phyloP scores from a whole-genome alignment of 2,329 filamentous ascomycete genomes.

The Paraphaeosphaeria minitans region DNA sequence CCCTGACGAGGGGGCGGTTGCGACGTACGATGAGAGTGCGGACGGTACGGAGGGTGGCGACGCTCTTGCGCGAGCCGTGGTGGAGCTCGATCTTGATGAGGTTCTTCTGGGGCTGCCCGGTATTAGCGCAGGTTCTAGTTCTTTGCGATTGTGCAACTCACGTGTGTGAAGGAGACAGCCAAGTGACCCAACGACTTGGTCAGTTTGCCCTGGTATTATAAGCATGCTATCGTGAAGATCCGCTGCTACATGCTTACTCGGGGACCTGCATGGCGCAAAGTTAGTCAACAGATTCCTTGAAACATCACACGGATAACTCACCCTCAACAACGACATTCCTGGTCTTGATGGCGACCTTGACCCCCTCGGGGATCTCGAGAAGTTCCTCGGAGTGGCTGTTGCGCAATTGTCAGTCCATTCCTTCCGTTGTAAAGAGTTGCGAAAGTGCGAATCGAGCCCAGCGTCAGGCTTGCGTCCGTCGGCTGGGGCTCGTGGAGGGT shows the following conservation, averaged over 20 bases:
- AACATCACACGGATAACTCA: conserved; percentile 60
- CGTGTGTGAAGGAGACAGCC: conserved; percentile 89
- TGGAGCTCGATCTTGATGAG: conserved; percentile 97
- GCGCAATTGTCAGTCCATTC: conserved; percentile 38
- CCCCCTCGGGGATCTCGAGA: conserved; percentile 93
- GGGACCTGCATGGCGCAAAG: conserved; percentile 27
- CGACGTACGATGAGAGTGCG: conserved; percentile 77
- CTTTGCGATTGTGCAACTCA: conserved; percentile 23
- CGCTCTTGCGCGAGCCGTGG: conserved; percentile 97
- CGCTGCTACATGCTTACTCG: conserved; percentile 33
- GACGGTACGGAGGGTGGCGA: conserved; percentile 97
- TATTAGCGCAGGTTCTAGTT: conserved; percentile 22
- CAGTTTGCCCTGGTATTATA: conserved; percentile 75
- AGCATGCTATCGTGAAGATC: conserved; percentile 20
- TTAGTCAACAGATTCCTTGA: conserved; percentile 20
- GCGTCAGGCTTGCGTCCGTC: conserved; percentile 19
- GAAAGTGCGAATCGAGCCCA: conserved; percentile 17
- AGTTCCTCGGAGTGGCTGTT: conserved; percentile 84
- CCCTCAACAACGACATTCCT: conserved; percentile 96
- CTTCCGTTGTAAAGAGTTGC: conserved; percentile 20
- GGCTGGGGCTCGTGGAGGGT: conserved; percentile 19
- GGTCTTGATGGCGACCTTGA: conserved; percentile 98
- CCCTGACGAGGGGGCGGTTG: conserved; percentile 8
- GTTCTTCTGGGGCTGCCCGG: conserved; percentile 70
- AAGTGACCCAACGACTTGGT: conserved; percentile 96